Evolutionary conservation across 495 filamentous ascomycete species (phyloP).

Genomic region (Aspergillus ellipticus): DNA sequence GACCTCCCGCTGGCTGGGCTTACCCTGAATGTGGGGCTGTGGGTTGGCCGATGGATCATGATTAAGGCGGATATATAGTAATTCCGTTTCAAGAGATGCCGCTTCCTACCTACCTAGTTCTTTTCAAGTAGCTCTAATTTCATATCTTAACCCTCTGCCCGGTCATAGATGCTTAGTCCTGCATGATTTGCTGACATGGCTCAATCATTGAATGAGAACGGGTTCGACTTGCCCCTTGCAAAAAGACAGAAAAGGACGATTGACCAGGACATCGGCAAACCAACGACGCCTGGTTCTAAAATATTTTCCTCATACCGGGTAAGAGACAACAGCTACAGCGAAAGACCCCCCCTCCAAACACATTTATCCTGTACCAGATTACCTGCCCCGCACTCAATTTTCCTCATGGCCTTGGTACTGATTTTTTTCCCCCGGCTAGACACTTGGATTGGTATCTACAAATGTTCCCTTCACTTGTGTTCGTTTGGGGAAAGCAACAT

Average conservation of each 20-base stretch:
- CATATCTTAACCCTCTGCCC: background rate
- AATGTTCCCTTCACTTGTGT: conserved; percentile 88
- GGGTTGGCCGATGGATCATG: background rate
- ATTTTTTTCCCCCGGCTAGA: conserved; percentile 55
- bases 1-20: too few relatives aligned
- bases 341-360: too few relatives aligned
- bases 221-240: conserved; percentile 50
- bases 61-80: background rate
- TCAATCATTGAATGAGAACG: conserved; percentile 41
- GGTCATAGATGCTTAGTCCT: background rate
- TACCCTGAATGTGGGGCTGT: background rate
- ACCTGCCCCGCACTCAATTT: background rate
- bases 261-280: conserved; percentile 23
- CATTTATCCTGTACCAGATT: too few relatives aligned
- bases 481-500: conserved; percentile 87
- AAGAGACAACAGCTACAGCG: conserved; percentile 30
- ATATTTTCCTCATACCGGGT: conserved; percentile 92
- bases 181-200: conserved; percentile 22
- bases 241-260: conserved; percentile 63
- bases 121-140: background rate
- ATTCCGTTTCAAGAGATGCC: background rate
- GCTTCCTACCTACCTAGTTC: background rate
- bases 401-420: background rate
- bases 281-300: conserved; percentile 50
- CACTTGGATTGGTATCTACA: conserved; percentile 87